Base-by-base conservation (phyloP, 768 basidiomycete species). In the Peribolospora kevripleyi region DNA sequence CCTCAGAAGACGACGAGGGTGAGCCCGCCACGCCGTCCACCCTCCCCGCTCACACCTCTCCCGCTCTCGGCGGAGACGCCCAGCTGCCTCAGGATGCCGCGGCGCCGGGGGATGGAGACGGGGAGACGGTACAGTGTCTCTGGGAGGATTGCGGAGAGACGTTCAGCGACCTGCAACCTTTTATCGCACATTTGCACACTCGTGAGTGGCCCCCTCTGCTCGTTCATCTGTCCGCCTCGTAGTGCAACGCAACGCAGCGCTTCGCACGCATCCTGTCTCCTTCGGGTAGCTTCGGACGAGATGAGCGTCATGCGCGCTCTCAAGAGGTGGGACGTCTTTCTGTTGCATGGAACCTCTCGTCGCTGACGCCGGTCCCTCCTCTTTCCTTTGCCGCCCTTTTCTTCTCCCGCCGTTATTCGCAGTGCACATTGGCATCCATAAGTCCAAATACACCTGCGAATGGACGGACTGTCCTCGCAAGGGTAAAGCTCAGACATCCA, bases 391-490 rank as follows among this genome's bases (percentile, higher is more conserved):
- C 7, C 11, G 7, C 41, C 52, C 47, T 46, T 36, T 51, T 46
- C 14, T 49, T 42, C 43, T 58, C 60, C 47, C 58, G 61, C 9
- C 51, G 51, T 37, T 50, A 51, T 46, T 51, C 60, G 42, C 63
- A 86, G 84, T 75, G 46, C 84, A 87, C 65, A 81, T 88, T 65
- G 82, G 81, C 47, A 76, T 78, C 52, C 77, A 82, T 68, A 83
- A 85, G 67, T 80, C 84, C 10, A 79, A 75, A 60, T 87, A 88
- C 65, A 79, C 79, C 38, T 95, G 88, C 66, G 80, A 86, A 71
- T 95, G 88, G 88, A 68, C 75, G 14, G 78, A 78, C 4, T 95
- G 88, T 68, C 70, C 71, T 14, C 75, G 88, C 13, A 73, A 80
- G 53, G 84, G 86, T 3, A 72, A 87, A 52, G 74, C 81, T 1